Percentiles rank a stretch among this genome's conserved stretches.
phyloP scores from a whole-genome alignment of 1,284 basidiomycete species.

The Boletus chippewaensis region DNA sequence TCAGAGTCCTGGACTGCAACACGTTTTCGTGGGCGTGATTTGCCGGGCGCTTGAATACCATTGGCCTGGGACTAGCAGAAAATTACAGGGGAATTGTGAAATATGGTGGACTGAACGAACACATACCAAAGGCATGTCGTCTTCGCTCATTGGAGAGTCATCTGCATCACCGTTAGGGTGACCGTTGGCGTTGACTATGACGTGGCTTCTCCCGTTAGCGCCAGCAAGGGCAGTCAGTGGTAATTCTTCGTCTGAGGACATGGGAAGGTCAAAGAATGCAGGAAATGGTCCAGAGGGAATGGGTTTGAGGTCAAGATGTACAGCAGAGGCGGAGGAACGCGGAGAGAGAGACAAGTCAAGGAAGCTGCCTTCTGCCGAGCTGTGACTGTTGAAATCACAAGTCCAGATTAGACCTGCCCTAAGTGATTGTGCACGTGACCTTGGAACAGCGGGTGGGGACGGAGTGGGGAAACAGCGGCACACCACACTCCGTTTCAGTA shows the following conservation, averaged over 20 bases:
- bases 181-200: slow-evolving; percentile 42
- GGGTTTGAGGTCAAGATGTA: slow-evolving; percentile 1
- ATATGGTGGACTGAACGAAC: slow-evolving; percentile 4
- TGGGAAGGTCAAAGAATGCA: slow-evolving; percentile 30
- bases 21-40: slow-evolving; percentile 52
- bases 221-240: slow-evolving; percentile 46
- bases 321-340: slow-evolving; percentile 17
- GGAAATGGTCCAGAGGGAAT: background rate
- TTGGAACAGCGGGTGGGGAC: background rate
- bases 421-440: slow-evolving; percentile 32
- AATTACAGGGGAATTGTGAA: slow-evolving; percentile 15
- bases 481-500: slow-evolving; percentile 10
- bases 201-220: slow-evolving; percentile 34
- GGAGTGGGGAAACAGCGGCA: background rate
- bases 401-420: slow-evolving; percentile 56
- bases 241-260: slow-evolving; percentile 62
- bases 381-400: slow-evolving; percentile 35
- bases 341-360: slow-evolving; percentile 21
- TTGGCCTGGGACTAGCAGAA: slow-evolving; percentile 40
- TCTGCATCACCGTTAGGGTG: slow-evolving; percentile 34
- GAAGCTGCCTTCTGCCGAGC: slow-evolving; percentile 19
- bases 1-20: slow-evolving; percentile 49
- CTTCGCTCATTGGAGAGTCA: slow-evolving; percentile 54
- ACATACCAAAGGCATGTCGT: slow-evolving; percentile 65
- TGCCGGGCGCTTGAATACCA: slow-evolving; percentile 36